Percentiles rank a stretch among this genome's conserved stretches.
Conservation (phyloP, 805 yeast species). For the Metschnikowia cubensis region DNA sequence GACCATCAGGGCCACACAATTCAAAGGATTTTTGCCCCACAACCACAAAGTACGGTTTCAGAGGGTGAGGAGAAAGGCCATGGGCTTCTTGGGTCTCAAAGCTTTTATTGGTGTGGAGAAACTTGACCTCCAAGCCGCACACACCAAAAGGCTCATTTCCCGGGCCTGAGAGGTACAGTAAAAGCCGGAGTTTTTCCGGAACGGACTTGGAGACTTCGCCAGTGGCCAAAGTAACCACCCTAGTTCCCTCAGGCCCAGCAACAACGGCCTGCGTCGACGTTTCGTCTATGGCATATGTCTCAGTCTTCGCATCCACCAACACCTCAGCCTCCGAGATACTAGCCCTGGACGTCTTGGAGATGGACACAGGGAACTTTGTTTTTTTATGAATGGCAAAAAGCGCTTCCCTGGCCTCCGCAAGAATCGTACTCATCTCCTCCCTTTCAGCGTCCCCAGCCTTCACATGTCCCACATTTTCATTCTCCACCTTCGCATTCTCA, state of each 20-base stretch:
- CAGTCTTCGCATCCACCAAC: neutral
- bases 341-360: constrained; percentile 15
- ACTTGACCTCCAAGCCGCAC: constrained; percentile 5
- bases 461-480: neutral
- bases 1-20: constrained; percentile 7
- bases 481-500: neutral
- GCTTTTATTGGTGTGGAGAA: constrained; percentile 1
- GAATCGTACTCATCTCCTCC: neutral
- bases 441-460: too few species aligned
- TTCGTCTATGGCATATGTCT: constrained; percentile 10
- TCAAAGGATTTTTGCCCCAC: constrained; percentile 12
- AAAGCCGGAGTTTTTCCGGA: neutral
- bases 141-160: constrained; percentile 8
- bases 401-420: constrained; percentile 25
- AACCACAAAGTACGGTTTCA: constrained; percentile 14
- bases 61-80: constrained; percentile 13
- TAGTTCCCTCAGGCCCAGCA: neutral
- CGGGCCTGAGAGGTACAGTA: neutral
- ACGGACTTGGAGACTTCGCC: neutral
- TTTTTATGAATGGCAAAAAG: constrained; percentile 36
- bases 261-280: neutral
- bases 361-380: constrained; percentile 23
- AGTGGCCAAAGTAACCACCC: neutral
- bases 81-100: neutral
- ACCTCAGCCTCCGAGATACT: constrained; percentile 10